A percentile compares a stretch with the other conserved stretches of the same genome.
Evolutionary conservation across 2,329 filamentous ascomycete genomes (phyloP).

Genomic region (Microcyclospora tardicrescens): DNA sequence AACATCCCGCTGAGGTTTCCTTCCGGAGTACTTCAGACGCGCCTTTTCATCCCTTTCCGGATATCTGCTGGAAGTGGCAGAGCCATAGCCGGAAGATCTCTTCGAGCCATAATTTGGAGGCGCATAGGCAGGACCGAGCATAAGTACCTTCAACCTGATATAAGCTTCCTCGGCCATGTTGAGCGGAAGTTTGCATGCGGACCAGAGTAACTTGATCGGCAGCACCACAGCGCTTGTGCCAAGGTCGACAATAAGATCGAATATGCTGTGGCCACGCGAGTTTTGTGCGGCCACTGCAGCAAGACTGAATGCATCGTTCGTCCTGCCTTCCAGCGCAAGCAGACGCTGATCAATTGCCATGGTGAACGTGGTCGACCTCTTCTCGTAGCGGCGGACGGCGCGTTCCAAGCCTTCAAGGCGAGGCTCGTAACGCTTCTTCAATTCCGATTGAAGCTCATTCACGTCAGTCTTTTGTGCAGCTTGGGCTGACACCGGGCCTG

Average conservation of each 20-base stretch:
- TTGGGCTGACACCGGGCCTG: conserved; percentile 12
- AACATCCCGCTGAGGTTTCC: no score
- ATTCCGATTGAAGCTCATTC: conserved; percentile 30
- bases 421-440: conserved; percentile 56
- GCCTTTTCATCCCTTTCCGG: no score
- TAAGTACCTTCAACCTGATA: conserved; percentile 8
- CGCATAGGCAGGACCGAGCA: conserved; percentile 10
- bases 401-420: conserved; percentile 81
- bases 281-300: conserved; percentile 56
- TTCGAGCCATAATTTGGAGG: background rate
- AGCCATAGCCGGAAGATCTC: no score
- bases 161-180: conserved; percentile 15
- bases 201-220: background rate
- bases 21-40: no score
- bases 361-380: conserved; percentile 63
- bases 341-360: conserved; percentile 66
- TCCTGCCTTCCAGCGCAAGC: conserved; percentile 53
- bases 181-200: conserved; percentile 4
- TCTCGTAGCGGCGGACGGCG: conserved; percentile 82
- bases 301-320: conserved; percentile 69
- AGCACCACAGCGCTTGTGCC: conserved; percentile 6
- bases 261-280: conserved; percentile 14
- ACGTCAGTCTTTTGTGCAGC: conserved; percentile 21
- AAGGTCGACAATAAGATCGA: conserved; percentile 9
- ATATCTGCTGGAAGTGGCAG: no score